Percentiles rank a stretch among this genome's conserved stretches.
phyloP scores from a whole-genome alignment of 352 stramenopile species.

The Phytophthora meadii region DNA sequence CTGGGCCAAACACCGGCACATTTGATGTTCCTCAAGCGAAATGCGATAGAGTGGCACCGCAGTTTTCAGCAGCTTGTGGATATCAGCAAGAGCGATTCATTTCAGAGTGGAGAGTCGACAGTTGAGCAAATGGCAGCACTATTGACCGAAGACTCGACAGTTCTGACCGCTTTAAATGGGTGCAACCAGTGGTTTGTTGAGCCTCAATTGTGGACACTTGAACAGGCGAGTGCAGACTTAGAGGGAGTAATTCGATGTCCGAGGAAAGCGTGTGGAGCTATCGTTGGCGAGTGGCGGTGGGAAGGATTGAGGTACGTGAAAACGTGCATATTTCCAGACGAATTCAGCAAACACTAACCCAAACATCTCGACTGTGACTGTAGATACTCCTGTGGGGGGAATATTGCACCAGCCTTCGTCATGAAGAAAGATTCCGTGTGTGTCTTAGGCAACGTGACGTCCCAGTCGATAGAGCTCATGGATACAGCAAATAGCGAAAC shows the following conservation, averaged over 20 bases:
- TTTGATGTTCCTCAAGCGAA: conserved; percentile 39
- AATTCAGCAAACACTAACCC: background rate
- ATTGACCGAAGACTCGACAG: conserved; percentile 42
- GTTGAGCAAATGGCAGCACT: conserved; percentile 37
- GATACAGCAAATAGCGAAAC: conserved; percentile 11
- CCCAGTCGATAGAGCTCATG: conserved; percentile 33
- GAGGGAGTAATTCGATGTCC: conserved; percentile 53
- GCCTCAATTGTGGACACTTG: conserved; percentile 54
- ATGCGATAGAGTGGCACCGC: conserved; percentile 45
- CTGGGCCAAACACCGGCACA: conserved; percentile 22
- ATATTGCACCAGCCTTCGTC: conserved; percentile 49
- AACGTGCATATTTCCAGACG: background rate
- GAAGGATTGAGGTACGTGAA: conserved; percentile 47
- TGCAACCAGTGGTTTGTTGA: conserved; percentile 63
- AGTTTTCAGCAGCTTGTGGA: conserved; percentile 33
- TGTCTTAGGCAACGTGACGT: conserved; percentile 55
- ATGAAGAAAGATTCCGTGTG: conserved; percentile 60
- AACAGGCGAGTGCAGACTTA: conserved; percentile 18
- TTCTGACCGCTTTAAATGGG: conserved; percentile 28
- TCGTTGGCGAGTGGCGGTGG: conserved; percentile 66
- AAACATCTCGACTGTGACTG: conserved; percentile 10
- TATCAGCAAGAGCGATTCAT: conserved; percentile 13
- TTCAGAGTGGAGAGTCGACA: conserved; percentile 19
- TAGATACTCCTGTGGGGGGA: conserved; percentile 54
- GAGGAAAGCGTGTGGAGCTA: conserved; percentile 39